These are phyloP conservation scores for Mercurialis annua DNA, from an alignment of 345 rosid genomes.

Conservation along the genomic window DNA sequence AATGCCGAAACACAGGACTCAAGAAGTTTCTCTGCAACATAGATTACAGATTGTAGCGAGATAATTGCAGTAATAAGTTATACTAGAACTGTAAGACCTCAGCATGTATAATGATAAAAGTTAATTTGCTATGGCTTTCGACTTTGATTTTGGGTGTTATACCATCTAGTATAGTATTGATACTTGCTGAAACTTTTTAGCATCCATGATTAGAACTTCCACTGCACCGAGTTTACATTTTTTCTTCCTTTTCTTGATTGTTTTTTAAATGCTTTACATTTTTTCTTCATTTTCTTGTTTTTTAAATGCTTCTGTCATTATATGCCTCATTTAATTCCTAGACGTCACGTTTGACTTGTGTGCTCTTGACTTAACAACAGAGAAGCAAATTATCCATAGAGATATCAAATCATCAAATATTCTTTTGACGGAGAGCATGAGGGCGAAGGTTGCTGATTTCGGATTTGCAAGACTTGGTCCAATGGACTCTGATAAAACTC, in stretches of 20 bases:
- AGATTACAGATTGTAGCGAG: not conserved
- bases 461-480: constrained; percentile 91
- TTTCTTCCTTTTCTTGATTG: not conserved
- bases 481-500: constrained; percentile 58
- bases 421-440: constrained; percentile 82
- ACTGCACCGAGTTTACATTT: not conserved
- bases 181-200: not conserved
- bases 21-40: not conserved
- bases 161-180: not conserved
- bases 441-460: constrained; percentile 96
- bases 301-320: not conserved
- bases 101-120: not conserved
- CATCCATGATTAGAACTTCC: not conserved
- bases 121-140: not conserved
- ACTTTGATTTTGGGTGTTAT: not conserved
- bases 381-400: constrained; percentile 88
- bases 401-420: constrained; percentile 95
- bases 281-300: not conserved
- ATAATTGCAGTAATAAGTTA: not conserved
- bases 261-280: not conserved
- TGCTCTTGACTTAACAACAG: constrained; percentile 36
- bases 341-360: not conserved
- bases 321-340: not conserved
- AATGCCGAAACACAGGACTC: too few species aligned
- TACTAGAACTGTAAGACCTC: not conserved